phyloP scores from a whole-genome alignment of 2,329 filamentous ascomycete genomes.

The Didymella keratinophila region DNA sequence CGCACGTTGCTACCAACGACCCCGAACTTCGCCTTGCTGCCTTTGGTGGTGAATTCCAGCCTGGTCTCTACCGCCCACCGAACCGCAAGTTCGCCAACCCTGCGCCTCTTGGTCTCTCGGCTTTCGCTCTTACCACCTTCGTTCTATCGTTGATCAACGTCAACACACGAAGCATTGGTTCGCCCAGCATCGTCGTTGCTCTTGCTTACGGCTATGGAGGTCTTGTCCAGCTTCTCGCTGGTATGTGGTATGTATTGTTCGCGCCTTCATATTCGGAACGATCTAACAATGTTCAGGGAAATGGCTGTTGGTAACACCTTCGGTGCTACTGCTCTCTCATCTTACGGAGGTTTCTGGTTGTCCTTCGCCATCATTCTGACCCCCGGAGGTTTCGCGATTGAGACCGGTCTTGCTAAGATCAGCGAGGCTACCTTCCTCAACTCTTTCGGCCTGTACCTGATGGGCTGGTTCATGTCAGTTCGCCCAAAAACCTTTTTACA shows the following conservation, averaged over 20 bases:
- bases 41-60: conserved; percentile 62
- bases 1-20: conserved; percentile 59
- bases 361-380: conserved; percentile 66
- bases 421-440: conserved; percentile 56
- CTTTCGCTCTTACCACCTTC: conserved; percentile 72
- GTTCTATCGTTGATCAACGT: conserved; percentile 62
- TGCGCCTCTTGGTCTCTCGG: conserved; percentile 66
- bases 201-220: conserved; percentile 60
- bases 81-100: conserved; percentile 65
- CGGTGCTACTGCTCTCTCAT: conserved; percentile 67
- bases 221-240: conserved; percentile 60
- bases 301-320: conserved; percentile 69
- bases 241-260: conserved; percentile 62
- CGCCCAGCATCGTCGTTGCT: conserved; percentile 58
- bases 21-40: conserved; percentile 55
- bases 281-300: conserved; percentile 50
- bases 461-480: conserved; percentile 63
- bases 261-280: too few relatives aligned
- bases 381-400: conserved; percentile 61
- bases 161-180: conserved; percentile 52
- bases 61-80: conserved; percentile 56
- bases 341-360: conserved; percentile 70
- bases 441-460: conserved; percentile 65
- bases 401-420: conserved; percentile 49
- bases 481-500: too few relatives aligned